Base-by-base conservation (phyloP, 768 basidiomycete genomes). In the Crassisporium funariophilum region DNA sequence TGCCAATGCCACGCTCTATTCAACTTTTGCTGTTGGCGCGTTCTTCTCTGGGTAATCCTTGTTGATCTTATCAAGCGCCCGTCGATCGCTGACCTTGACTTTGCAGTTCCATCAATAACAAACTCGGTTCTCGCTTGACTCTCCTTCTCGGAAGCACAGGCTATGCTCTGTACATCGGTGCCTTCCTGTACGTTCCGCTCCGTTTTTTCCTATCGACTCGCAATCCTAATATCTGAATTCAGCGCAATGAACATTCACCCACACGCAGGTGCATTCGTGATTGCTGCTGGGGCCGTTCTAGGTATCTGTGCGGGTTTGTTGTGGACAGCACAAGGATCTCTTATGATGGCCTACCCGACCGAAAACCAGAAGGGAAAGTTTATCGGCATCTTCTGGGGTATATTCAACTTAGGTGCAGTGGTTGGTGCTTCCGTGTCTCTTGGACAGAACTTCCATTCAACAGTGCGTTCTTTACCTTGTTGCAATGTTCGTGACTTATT, bases 241-340 rank as follows among this genome's bases (percentile, higher is more conserved):
- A 90, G 88, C 10, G 81, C 74, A 9, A 69, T 84, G 56, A 90
- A 89, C 53, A 85, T 90, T 25, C 85, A 90, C 55, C 72, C 76
- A 6, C 59, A 70, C 16, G 80, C 81, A 7, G 74, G 75, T 24
- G 70, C 68, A 22, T 91, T 91, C 60, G 81, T 87, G 35, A 80
- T 91, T 52, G 78, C 71, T 13, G 75, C 87, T 2, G 90, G 89
- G 15, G 84, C 84, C 29, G 58, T 88, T 45, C 81, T 91, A 13
- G 90, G 90, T 13, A 52, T 89, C 39, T 88, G 84, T 57, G 89
- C 77, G 1, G 76, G 75, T 39, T 59, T 92, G 35, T 69, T 91
- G 6, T 91, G 90, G 90, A 85, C 88, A 0, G 86, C 88, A 0
- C 89, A 92, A 58, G 91, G 88, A n/a, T 84, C 81, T 13, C 69